Conservation (phyloP, 2,329 filamentous ascomycete species). For the Fusarium sublunatum region DNA sequence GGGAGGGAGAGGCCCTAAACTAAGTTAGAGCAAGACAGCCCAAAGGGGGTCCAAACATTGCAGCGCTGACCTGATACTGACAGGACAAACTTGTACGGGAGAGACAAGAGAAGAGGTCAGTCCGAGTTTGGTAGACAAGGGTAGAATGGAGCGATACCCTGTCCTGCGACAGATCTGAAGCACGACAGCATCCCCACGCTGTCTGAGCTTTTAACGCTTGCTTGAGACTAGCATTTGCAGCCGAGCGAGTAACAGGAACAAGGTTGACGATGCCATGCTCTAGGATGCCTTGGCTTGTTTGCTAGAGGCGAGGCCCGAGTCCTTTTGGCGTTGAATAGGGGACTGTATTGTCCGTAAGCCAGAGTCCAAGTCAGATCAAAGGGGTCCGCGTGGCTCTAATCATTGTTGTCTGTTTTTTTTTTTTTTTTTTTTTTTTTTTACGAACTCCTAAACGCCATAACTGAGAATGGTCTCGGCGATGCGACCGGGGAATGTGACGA, state of each 20-base stretch:
- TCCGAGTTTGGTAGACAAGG: constrained; percentile 35
- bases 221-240: constrained; percentile 19
- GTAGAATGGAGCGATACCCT: constrained; percentile 47
- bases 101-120: constrained; percentile 34
- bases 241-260: constrained; percentile 8
- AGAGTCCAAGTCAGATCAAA: constrained; percentile 14
- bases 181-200: constrained; percentile 49
- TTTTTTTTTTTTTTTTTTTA: constrained; percentile 5
- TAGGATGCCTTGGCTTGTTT: constrained; percentile 33
- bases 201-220: constrained; percentile 36
- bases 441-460: constrained; percentile 6
- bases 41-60: constrained; percentile 34
- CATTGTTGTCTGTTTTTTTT: not conserved
- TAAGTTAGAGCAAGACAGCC: constrained; percentile 24
- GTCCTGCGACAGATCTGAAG: constrained; percentile 62
- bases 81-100: constrained; percentile 30
- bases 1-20: constrained; percentile 30
- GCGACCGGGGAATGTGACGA: constrained; percentile 11
- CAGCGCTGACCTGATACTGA: constrained; percentile 39
- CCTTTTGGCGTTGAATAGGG: constrained; percentile 11
- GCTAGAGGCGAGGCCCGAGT: constrained; percentile 9
- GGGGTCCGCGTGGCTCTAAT: not conserved
- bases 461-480: constrained; percentile 19
- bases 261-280: constrained; percentile 31
- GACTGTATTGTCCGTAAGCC: not conserved